Percentiles rank a stretch among this genome's conserved stretches.
phyloP scores from a whole-genome alignment of 192 early-diverging fungal species.

The Backusella macrospora region DNA sequence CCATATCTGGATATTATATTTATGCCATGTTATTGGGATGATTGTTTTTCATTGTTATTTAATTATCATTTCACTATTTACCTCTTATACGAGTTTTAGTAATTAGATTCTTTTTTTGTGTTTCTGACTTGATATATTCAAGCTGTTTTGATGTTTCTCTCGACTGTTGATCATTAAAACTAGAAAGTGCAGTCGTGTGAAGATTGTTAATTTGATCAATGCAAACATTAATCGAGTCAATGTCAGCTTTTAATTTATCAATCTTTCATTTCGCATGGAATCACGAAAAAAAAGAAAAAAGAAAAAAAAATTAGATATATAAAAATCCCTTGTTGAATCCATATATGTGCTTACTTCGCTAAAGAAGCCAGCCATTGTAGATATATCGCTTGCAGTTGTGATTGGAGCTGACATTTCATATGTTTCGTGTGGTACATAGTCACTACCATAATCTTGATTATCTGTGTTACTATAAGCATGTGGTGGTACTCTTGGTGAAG shows the following conservation, averaged over 20 bases:
- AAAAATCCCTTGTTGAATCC: background rate
- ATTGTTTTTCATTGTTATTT: constrained; percentile 1
- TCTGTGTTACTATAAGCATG: background rate
- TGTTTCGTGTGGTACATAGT: constrained; percentile 5
- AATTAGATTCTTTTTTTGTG: constrained; percentile 26
- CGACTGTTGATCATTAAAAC: constrained; percentile 27
- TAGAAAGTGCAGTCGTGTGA: constrained; percentile 16
- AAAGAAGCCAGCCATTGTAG: constrained; percentile 28
- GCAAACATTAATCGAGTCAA: constrained; percentile 9
- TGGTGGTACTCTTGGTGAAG: background rate
- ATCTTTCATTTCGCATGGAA: background rate
- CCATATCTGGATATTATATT: constrained; percentile 12
- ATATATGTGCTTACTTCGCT: constrained; percentile 15
- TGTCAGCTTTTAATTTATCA: constrained; percentile 27
- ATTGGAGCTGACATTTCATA: constrained; percentile 23
- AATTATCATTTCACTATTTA: constrained; percentile 16
- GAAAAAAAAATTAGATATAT: background rate
- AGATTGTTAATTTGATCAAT: constrained; percentile 23
- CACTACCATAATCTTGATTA: background rate
- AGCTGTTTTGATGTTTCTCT: constrained; percentile 19
- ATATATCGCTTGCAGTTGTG: background rate
- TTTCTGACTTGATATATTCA: constrained; percentile 29
- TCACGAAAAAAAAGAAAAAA: background rate
- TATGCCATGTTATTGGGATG: too few relatives aligned
- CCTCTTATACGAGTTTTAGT: constrained; percentile 56